Percentiles rank a stretch among this genome's conserved stretches.
Evolutionary conservation across 192 early-diverging fungal genomes (phyloP).

Genomic region (Gaertneriomyces sp.): DNA sequence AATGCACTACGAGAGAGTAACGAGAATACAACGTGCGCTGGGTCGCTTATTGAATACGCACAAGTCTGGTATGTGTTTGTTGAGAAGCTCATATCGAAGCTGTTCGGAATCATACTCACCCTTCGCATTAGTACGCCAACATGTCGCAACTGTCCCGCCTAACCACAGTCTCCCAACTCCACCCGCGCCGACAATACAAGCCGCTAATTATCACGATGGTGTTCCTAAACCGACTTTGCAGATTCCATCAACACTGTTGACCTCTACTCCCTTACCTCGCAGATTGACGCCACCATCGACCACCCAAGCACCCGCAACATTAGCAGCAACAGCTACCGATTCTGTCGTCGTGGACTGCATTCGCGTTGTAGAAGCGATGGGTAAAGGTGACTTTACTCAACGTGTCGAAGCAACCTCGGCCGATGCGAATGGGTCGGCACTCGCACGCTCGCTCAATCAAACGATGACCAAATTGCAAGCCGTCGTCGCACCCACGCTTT

Average conservation of each 20-base stretch:
- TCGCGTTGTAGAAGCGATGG: conserved; percentile 25
- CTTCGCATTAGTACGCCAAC: too few relatives aligned
- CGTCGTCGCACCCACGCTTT: conserved; percentile 20
- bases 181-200: too few relatives aligned
- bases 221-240: too few relatives aligned
- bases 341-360: conserved; percentile 19
- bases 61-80: too few relatives aligned
- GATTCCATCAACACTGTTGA: background rate
- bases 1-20: too few relatives aligned
- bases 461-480: conserved; percentile 12
- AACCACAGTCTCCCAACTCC: too few relatives aligned
- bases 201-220: too few relatives aligned
- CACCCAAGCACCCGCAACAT: background rate
- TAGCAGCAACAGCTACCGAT: background rate
- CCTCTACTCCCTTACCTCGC: background rate
- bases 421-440: background rate
- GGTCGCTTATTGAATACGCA: too few relatives aligned
- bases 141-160: too few relatives aligned
- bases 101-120: too few relatives aligned
- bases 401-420: conserved; percentile 3
- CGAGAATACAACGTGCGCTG: too few relatives aligned
- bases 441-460: conserved; percentile 12
- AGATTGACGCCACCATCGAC: background rate
- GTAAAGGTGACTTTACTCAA: conserved; percentile 21
- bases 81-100: too few relatives aligned